phyloP scores from a whole-genome alignment of 164 flowering plant genomes.

The Taxillus chinensis region DNA sequence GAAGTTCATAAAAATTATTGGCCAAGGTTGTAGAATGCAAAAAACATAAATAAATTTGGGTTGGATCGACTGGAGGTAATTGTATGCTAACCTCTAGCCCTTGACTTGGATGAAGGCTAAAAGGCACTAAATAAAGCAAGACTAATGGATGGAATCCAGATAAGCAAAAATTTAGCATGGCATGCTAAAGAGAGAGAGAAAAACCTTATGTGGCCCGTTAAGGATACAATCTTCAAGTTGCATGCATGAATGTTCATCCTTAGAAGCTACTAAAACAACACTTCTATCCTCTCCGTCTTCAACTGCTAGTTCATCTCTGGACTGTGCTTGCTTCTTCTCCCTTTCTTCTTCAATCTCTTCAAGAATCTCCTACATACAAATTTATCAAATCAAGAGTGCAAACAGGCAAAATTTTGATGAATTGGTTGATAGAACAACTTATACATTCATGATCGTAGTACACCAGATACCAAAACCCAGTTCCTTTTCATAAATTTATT shows the following conservation, averaged over 20 bases:
- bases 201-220: conserved; percentile 63
- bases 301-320: conserved; percentile 22
- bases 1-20: no score
- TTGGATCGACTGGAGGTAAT: no score
- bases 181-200: background rate
- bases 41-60: no score
- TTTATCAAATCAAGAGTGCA: background rate
- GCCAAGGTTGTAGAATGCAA: no score
- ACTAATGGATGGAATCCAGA: background rate
- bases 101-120: no score
- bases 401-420: background rate
- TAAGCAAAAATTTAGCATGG: background rate
- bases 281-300: conserved; percentile 30
- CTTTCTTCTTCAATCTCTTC: conserved; percentile 82
- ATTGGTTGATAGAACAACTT: no score
- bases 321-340: conserved; percentile 35
- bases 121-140: background rate
- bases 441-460: no score
- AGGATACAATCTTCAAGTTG: conserved; percentile 86
- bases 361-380: conserved; percentile 55
- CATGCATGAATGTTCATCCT: conserved; percentile 92
- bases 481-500: no score
- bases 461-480: no score
- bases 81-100: no score
- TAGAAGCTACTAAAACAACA: conserved; percentile 79